phyloP scores from a whole-genome alignment of 441 rosid genomes.

The Capsella rubella region DNA sequence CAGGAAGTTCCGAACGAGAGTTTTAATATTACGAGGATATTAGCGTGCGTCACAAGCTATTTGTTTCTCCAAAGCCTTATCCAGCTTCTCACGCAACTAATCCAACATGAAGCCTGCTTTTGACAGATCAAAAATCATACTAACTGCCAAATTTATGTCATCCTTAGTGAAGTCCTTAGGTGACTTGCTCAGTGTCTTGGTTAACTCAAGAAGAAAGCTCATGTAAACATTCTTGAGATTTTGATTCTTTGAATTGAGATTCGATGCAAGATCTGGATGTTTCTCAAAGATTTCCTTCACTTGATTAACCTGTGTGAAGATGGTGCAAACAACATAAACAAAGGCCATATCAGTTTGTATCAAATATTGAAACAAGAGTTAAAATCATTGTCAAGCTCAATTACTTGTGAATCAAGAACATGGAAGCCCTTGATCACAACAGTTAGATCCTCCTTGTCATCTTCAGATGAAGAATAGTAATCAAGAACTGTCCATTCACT shows the following conservation, averaged over 20 bases:
- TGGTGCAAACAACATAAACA: background rate
- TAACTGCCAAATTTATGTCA: background rate
- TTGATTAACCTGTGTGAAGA: constrained; percentile 13
- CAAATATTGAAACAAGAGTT: background rate
- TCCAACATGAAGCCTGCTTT: constrained; percentile 13
- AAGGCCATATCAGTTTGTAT: background rate
- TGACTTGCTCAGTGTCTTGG: background rate
- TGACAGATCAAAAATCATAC: background rate
- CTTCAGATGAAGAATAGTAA: constrained; percentile 2
- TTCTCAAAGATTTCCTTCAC: constrained; percentile 34
- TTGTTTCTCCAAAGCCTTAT: constrained; percentile 4
- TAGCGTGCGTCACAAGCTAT: background rate
- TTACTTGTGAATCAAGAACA: constrained; percentile 9
- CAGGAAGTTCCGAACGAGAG: background rate
- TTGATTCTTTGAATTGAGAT: constrained; percentile 28
- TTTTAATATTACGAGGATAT: background rate
- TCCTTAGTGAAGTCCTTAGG: constrained; percentile 9
- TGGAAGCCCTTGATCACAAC: constrained; percentile 7
- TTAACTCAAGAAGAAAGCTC: background rate
- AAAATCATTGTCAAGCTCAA: background rate
- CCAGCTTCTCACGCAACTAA: constrained; percentile 15
- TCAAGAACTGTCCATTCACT: constrained; percentile 4
- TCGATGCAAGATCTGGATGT: constrained; percentile 37
- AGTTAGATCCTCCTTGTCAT: background rate
- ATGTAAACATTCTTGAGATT: constrained; percentile 36